Evolutionary conservation across 2,329 filamentous ascomycete genomes (phyloP).

Genomic region (Neofusicoccum kwambonambiense): DNA sequence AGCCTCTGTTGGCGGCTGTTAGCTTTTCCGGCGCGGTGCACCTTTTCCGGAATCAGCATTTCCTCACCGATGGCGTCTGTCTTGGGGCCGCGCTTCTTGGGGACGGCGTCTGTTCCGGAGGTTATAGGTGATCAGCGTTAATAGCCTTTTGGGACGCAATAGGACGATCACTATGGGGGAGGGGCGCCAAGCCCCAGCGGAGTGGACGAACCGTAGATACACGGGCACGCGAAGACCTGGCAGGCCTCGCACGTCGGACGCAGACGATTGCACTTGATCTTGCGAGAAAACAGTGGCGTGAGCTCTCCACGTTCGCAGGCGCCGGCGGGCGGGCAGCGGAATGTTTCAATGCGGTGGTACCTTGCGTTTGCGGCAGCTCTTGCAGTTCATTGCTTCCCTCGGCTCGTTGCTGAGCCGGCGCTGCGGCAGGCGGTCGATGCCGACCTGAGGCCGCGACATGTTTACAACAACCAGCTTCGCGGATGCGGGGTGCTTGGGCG

Average conservation of each 20-base stretch:
- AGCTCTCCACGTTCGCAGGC: constrained; percentile 5
- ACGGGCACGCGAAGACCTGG: constrained; percentile 83
- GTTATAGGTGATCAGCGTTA: constrained; percentile 17
- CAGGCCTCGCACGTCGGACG: constrained; percentile 85
- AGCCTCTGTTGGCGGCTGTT: constrained; percentile 42
- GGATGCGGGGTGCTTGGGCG: not conserved
- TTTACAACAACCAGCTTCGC: not conserved
- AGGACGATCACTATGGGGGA: constrained; percentile 18
- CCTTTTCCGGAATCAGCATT: constrained; percentile 7
- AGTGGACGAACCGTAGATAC: constrained; percentile 70
- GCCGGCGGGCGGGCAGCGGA: constrained; percentile 16
- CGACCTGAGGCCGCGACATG: constrained; percentile 68
- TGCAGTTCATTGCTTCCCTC: constrained; percentile 92
- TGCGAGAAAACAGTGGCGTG: constrained; percentile 15
- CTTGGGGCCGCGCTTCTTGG: constrained; percentile 87
- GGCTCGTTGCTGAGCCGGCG: constrained; percentile 72
- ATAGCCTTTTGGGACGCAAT: not conserved
- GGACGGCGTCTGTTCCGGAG: constrained; percentile 68
- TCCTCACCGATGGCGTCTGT: constrained; percentile 73
- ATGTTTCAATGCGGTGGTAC: constrained; percentile 46
- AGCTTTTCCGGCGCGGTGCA: not conserved
- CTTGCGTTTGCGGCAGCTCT: constrained; percentile 90
- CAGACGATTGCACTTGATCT: constrained; percentile 91
- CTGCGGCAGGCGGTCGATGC: constrained; percentile 74
- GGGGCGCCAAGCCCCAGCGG: constrained; percentile 11